Conservation (phyloP, 768 basidiomycete genomes). For the Agrocybe pediades region DNA sequence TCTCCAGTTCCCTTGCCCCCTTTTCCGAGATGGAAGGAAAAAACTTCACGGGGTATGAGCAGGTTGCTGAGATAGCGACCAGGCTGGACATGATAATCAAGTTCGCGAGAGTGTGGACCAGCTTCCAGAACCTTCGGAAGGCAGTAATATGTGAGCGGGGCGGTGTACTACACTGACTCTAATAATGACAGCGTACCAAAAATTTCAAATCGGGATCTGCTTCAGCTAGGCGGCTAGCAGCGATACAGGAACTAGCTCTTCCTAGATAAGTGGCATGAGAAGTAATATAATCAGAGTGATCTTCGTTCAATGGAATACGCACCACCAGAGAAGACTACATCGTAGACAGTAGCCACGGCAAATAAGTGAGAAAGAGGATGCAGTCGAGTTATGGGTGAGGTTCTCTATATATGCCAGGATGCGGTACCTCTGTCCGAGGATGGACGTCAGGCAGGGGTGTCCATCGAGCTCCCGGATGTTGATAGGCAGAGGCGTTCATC, state of each 20-base stretch:
- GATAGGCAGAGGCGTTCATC: too few species aligned
- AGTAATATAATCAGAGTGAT: not conserved
- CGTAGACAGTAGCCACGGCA: slow-evolving; percentile 11
- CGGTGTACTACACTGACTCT: not conserved
- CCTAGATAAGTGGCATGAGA: slow-evolving; percentile 27
- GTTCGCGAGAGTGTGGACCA: slow-evolving; percentile 49
- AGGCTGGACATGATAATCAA: slow-evolving; percentile 50
- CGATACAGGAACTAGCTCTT: slow-evolving; percentile 58
- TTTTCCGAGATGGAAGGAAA: slow-evolving; percentile 45
- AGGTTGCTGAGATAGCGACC: slow-evolving; percentile 43
- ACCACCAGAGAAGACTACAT: slow-evolving; percentile 23
- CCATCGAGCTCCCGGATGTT: too few species aligned
- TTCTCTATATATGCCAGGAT: not conserved
- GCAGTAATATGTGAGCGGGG: slow-evolving; percentile 37
- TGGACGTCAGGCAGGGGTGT: too few species aligned
- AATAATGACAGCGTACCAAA: slow-evolving; percentile 37
- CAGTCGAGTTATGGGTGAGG: not conserved
- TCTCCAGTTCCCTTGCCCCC: slow-evolving; percentile 39
- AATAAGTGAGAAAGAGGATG: not conserved
- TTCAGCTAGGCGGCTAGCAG: slow-evolving; percentile 54
- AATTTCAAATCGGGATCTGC: slow-evolving; percentile 58
- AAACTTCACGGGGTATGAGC: slow-evolving; percentile 36
- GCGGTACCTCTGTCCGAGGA: not conserved
- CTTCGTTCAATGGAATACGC: not conserved
- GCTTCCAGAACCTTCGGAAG: slow-evolving; percentile 50